phyloP scores from a whole-genome alignment of 2,329 filamentous ascomycete genomes.

The Aspergillus cejpii region DNA sequence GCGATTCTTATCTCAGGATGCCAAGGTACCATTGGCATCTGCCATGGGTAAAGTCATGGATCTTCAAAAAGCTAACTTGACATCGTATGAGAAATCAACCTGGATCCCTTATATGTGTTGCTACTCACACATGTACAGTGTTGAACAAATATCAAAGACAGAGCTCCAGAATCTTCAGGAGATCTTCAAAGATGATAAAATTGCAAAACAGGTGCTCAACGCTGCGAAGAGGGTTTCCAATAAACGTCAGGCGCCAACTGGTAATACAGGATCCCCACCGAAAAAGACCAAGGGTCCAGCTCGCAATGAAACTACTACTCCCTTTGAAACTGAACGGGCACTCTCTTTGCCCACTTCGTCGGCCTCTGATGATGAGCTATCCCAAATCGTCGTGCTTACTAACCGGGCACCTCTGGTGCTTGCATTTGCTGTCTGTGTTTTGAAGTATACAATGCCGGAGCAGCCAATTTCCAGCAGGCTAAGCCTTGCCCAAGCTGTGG shows the following conservation, averaged over 20 bases:
- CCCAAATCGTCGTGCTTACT: slow-evolving; percentile 55
- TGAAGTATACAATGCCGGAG: slow-evolving; percentile 76
- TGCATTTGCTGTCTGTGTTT: slow-evolving; percentile 66
- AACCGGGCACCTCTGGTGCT: slow-evolving; percentile 78
- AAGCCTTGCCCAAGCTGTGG: slow-evolving; percentile 75
- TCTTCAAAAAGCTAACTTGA: slow-evolving; percentile 47
- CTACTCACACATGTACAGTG: slow-evolving; percentile 10
- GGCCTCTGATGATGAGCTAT: slow-evolving; percentile 53
- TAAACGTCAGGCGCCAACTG: slow-evolving; percentile 45
- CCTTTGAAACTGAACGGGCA: slow-evolving; percentile 31
- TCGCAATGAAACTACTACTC: slow-evolving; percentile 13
- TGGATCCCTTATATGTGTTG: slow-evolving; percentile 1
- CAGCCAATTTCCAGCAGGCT: slow-evolving; percentile 78
- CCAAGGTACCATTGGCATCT: slow-evolving; percentile 49
- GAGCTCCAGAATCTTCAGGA: slow-evolving; percentile 40
- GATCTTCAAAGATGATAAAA: slow-evolving; percentile 48
- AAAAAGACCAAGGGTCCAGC: slow-evolving; percentile 34
- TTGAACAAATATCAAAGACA: slow-evolving; percentile 46
- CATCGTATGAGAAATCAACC: slow-evolving; percentile 25
- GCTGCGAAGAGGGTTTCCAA: slow-evolving; percentile 53
- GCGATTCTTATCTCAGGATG: slow-evolving; percentile 54
- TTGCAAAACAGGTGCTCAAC: slow-evolving; percentile 51
- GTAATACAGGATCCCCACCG: slow-evolving; percentile 27
- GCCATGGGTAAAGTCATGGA: slow-evolving; percentile 51
- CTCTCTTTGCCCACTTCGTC: slow-evolving; percentile 30